Conservation (phyloP, 768 basidiomycete genomes). For the Tylopilus sp. region DNA sequence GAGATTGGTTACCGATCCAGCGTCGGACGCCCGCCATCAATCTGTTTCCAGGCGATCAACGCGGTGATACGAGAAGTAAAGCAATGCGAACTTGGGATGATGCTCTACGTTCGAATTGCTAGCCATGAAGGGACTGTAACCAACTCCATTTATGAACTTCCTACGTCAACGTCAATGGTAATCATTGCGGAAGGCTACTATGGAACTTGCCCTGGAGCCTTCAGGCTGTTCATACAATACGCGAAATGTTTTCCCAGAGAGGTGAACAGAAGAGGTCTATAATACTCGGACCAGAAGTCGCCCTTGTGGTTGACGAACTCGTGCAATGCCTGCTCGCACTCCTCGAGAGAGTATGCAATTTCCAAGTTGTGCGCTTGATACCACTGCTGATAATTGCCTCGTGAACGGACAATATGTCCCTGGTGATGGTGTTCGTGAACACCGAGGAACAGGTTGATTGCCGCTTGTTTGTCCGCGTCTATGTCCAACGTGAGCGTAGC, state of each 20-base stretch:
- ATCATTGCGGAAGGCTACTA: neutral
- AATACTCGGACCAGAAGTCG: conserved; percentile 90
- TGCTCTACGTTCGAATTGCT: conserved; percentile 41
- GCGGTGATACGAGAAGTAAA: conserved; percentile 20
- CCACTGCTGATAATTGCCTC: conserved; percentile 84
- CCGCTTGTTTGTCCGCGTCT: conserved; percentile 97
- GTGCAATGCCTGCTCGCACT: conserved; percentile 59
- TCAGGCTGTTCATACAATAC: conserved; percentile 88
- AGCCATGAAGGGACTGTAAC: conserved; percentile 73
- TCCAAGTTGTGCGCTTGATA: conserved; percentile 69
- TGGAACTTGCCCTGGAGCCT: conserved; percentile 66
- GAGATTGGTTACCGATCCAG: conserved; percentile 64
- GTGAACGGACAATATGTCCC: conserved; percentile 46
- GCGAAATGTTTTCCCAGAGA: conserved; percentile 86
- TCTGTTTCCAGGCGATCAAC: conserved; percentile 33
- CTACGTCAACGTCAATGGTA: conserved; percentile 34
- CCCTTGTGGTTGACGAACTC: conserved; percentile 57
- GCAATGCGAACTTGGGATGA: conserved; percentile 36
- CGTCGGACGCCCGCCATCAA: conserved; percentile 75
- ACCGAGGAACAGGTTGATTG: conserved; percentile 96
- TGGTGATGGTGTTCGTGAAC: conserved; percentile 57
- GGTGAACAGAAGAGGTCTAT: conserved; percentile 80
- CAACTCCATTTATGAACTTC: conserved; percentile 64
- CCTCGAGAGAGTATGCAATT: conserved; percentile 61
- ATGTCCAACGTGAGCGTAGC: neutral